phyloP scores from a whole-genome alignment of 345 rosid species.

The Euphorbia lathyris region DNA sequence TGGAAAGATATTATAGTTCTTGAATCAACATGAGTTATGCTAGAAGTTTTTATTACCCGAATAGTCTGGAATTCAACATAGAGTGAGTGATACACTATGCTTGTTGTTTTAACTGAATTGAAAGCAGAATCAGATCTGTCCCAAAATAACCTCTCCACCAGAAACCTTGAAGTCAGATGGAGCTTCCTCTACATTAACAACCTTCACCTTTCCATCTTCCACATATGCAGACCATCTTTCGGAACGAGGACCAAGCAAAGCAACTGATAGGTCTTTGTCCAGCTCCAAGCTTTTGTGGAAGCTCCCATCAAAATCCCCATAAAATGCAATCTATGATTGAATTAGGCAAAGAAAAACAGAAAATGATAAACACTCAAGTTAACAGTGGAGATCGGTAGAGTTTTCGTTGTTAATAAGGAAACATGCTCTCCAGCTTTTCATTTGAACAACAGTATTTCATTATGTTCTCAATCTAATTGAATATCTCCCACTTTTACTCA shows the following conservation, averaged over 20 bases:
- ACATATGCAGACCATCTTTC: slow-evolving; percentile 92
- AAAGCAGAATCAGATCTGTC: slow-evolving; percentile 48
- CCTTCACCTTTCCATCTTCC: slow-evolving; percentile 79
- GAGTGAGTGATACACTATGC: too few species aligned
- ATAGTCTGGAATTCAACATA: neutral
- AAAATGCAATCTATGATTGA: slow-evolving; percentile 66
- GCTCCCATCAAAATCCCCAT: slow-evolving; percentile 81
- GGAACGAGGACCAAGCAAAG: slow-evolving; percentile 83
- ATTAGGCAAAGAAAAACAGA: neutral
- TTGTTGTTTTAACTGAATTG: too few species aligned
- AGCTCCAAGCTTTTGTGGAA: slow-evolving; percentile 90
- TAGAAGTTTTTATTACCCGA: neutral
- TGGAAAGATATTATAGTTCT: neutral
- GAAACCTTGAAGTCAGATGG: slow-evolving; percentile 90
- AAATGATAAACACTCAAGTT: neutral
- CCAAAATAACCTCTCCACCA: slow-evolving; percentile 70
- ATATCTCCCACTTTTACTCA: too few species aligned
- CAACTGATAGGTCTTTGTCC: slow-evolving; percentile 79
- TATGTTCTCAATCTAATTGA: too few species aligned
- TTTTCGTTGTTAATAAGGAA: neutral
- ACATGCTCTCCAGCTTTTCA: neutral
- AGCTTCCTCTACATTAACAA: slow-evolving; percentile 73
- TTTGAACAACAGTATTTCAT: too few species aligned
- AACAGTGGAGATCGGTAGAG: neutral
- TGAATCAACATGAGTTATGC: neutral